phyloP scores from a whole-genome alignment of 371 early-diverging fungal genomes.

The Saksenaea oblongispora region DNA sequence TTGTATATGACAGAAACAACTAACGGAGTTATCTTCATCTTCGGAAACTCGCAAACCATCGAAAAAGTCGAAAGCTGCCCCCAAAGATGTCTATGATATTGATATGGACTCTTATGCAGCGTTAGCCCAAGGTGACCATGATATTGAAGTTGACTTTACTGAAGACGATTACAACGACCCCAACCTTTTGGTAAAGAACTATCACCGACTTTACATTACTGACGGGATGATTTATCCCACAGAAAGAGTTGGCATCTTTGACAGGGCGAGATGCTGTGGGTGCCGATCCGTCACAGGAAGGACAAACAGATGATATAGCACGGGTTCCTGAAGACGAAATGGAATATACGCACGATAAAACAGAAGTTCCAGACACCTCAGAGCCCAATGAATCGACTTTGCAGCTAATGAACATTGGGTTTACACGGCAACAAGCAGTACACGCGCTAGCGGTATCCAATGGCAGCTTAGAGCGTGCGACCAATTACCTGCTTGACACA shows the following conservation, averaged over 20 bases:
- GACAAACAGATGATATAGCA: background rate
- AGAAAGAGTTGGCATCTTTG: background rate
- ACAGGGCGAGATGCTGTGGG: background rate
- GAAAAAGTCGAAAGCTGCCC: background rate
- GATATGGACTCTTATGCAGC: conserved; percentile 43
- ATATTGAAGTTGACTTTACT: conserved; percentile 39
- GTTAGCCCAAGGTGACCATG: conserved; percentile 36
- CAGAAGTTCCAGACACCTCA: background rate
- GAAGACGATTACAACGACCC: conserved; percentile 47
- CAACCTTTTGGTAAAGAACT: conserved; percentile 33
- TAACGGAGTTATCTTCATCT: conserved; percentile 31
- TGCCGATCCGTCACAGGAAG: background rate
- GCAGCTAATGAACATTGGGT: conserved; percentile 35
- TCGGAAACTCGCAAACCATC: background rate
- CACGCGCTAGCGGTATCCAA: conserved; percentile 30
- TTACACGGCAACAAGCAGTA: conserved; percentile 27
- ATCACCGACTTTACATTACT: background rate
- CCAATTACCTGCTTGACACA: conserved; percentile 36
- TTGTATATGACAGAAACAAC: conserved; percentile 31
- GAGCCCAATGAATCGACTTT: background rate
- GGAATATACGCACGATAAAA: background rate
- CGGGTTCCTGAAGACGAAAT: background rate
- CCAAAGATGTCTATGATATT: conserved; percentile 14
- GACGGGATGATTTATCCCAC: background rate
- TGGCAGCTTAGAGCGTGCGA: conserved; percentile 34